Percentiles rank a stretch among this genome's conserved stretches.
Conservation (phyloP, 2,329 filamentous ascomycete species). For the Scytalidium lignicola region DNA sequence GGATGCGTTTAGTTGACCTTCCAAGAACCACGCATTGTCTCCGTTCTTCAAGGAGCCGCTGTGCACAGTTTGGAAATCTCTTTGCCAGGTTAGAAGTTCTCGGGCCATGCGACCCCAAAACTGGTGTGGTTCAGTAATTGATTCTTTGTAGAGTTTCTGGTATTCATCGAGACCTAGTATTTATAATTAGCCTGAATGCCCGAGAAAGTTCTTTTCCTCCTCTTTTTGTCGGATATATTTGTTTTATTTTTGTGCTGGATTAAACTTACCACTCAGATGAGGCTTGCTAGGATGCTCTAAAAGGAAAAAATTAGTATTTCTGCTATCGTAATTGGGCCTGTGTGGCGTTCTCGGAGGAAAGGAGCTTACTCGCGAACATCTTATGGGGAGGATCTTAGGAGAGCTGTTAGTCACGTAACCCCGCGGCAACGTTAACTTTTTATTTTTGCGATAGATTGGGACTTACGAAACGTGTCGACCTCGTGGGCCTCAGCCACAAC, state of each 20-base stretch:
- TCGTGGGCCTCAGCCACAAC: conserved; percentile 72
- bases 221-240: not conserved
- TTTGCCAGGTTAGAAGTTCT: conserved; percentile 84
- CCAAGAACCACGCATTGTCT: conserved; percentile 90
- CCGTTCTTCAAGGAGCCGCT: conserved; percentile 71
- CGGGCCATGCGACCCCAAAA: conserved; percentile 88
- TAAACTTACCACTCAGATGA: conserved; percentile 55
- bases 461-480: conserved; percentile 68
- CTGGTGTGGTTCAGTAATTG: conserved; percentile 79
- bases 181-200: not conserved
- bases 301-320: conserved; percentile 8
- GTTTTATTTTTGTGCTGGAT: not conserved
- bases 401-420: conserved; percentile 15
- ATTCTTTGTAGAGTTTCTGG: conserved; percentile 69
- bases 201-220: not conserved
- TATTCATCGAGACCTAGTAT: conserved; percentile 58
- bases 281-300: conserved; percentile 66
- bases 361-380: conserved; percentile 60
- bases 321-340: not conserved
- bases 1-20: conserved; percentile 88
- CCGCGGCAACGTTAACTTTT: not conserved
- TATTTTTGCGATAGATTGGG: not conserved
- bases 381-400: conserved; percentile 55
- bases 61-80: conserved; percentile 86
- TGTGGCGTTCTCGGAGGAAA: conserved; percentile 1